A percentile compares a stretch with the other conserved stretches of the same genome.
Evolutionary conservation across 176 grass and related monocot species (phyloP).

Genomic region (Hsuehochloa calcarea): DNA sequence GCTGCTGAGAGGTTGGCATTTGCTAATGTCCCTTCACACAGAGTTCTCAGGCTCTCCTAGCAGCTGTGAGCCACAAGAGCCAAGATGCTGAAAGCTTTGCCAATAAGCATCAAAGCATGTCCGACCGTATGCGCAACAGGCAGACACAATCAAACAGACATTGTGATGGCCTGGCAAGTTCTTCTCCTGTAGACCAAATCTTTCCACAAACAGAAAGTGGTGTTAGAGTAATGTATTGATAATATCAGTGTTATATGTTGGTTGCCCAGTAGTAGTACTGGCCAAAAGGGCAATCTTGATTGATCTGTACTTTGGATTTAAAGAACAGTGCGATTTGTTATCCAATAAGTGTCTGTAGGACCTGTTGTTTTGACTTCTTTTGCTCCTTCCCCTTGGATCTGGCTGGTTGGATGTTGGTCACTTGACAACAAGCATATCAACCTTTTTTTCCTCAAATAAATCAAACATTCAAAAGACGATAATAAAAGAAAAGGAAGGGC

Average conservation of each 20-base stretch:
- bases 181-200: not conserved
- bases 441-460: not conserved
- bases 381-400: not conserved
- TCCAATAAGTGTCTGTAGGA: not conserved
- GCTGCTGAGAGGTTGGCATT: constrained; percentile 6
- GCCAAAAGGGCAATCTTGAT: constrained; percentile 21
- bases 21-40: constrained; percentile 9
- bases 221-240: constrained; percentile 2
- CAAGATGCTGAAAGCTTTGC: constrained; percentile 2
- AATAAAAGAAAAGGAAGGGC: not conserved
- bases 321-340: not conserved
- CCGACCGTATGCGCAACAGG: not conserved
- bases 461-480: not conserved
- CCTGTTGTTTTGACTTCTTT: not conserved
- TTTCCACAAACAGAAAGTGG: constrained; percentile 25
- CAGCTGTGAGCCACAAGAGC: constrained; percentile 28
- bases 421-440: not conserved
- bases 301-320: constrained; percentile 27
- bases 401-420: constrained; percentile 16
- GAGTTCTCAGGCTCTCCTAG: constrained; percentile 8
- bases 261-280: constrained; percentile 4
- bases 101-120: constrained; percentile 9
- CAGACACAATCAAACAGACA: not conserved
- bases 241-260: constrained; percentile 2
- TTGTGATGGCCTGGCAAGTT: constrained; percentile 1